Evolutionary conservation across 495 filamentous ascomycete species (phyloP), one percentile per base, ranked within the genome.

Genomic region (Collariella sp.): DNA sequence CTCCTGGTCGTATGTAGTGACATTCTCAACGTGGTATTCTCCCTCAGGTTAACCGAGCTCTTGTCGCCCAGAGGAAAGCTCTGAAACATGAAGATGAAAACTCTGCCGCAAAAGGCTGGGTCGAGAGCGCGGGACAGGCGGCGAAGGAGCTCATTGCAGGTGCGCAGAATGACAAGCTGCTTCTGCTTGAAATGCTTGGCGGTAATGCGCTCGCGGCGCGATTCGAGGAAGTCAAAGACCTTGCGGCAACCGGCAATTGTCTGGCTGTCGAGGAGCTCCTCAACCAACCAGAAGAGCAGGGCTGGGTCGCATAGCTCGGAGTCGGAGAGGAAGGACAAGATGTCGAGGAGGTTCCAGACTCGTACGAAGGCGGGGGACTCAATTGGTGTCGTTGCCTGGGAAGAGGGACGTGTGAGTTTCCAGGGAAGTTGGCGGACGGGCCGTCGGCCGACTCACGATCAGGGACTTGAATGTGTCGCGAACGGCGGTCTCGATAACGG

Each of bases 41-140:
- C 93, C 24, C 94, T 83, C 44, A 96, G 79, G 60, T 99, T 99
- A 45, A 99, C 91, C 1, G 91, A 95, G 66, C 93, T 96, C 62
- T 87, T 91, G 71, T 99, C 93, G 23, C 91, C 90, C 0, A 97
- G 76, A 11, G 93, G 89, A 62, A 97, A 96, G 66, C 88, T 94
- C 67, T 97, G 93, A 68, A 96, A 97, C 53, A 97, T 81, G 64
- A 95, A 99, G 58, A 99, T 95, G 65, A 95, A 95, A 19, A 99
- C 91, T 41, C 91, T 79, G 34, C 93, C 93, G 66, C 91, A 96
- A 68, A 98, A 99, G 3, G 95, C 91, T 0, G 94, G 89, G 70
- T 99, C 94, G 62, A 96, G 89, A 4, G 93, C 89, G 43, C 95
- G 78, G 2, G 93, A 97, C 4, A 99, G 76, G 50, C 93, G 79